Evolutionary conservation across 169 alveolate genomes (phyloP).

Genomic region (Perkinsus marinus): DNA sequence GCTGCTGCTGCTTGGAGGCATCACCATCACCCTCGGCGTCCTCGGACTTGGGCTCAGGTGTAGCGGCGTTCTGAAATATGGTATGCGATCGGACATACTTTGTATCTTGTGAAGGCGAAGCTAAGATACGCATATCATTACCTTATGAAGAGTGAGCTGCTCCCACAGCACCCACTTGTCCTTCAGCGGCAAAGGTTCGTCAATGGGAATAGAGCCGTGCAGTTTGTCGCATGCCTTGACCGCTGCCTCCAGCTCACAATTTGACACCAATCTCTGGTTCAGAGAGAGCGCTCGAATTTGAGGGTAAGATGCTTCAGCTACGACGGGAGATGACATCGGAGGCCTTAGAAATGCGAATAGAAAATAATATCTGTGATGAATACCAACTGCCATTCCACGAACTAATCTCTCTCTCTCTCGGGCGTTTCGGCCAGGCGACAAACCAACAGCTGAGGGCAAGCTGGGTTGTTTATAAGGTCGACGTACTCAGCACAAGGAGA

Average conservation of each 20-base stretch:
- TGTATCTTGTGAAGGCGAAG: neutral
- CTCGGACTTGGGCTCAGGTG: neutral
- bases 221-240: neutral
- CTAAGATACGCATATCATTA: constrained; percentile 5
- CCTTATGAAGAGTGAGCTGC: constrained; percentile 14
- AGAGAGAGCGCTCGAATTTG: neutral
- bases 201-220: neutral
- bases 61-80: neutral
- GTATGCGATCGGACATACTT: neutral
- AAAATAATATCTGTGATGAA: too few relatives aligned
- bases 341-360: neutral
- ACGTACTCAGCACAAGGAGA: too few relatives aligned
- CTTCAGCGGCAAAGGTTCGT: constrained; percentile 12
- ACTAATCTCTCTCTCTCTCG: too few relatives aligned
- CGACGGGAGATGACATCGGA: neutral
- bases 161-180: constrained; percentile 28
- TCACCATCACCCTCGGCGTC: neutral
- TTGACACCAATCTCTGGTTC: neutral
- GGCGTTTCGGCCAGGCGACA: too few relatives aligned
- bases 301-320: neutral
- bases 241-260: neutral
- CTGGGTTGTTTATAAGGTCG: too few relatives aligned
- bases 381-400: too few relatives aligned
- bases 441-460: too few relatives aligned
- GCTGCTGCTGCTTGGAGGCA: neutral